Percentiles rank a stretch among this genome's conserved stretches.
Conservation (phyloP, 2,329 filamentous ascomycete genomes). For the Neonectria coccinea region DNA sequence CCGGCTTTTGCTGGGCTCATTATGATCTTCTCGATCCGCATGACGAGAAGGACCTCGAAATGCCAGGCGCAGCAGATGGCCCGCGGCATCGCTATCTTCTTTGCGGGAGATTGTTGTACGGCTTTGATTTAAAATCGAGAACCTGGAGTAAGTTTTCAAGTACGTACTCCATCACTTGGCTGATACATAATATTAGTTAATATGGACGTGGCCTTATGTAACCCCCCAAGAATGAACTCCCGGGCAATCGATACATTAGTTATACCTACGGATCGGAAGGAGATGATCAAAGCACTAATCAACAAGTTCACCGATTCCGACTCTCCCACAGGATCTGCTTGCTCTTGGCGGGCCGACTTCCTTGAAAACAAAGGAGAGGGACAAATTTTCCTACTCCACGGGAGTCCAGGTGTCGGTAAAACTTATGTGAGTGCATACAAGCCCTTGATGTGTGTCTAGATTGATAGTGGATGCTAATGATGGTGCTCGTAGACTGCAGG, state of each 20-base stretch:
- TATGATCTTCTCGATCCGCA: not conserved
- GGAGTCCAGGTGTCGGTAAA: constrained; percentile 4
- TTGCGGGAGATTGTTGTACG: not conserved
- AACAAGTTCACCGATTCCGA: not conserved
- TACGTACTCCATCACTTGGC: not conserved
- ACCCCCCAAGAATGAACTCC: not conserved
- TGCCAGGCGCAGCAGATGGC: not conserved
- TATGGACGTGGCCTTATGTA: not conserved
- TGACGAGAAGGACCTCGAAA: not conserved
- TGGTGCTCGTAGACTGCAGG: not conserved
- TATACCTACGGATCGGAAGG: not conserved
- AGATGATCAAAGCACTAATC: constrained; percentile 8
- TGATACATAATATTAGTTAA: not conserved
- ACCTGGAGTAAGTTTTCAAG: not conserved
- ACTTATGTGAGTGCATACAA: not conserved
- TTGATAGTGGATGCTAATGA: not conserved
- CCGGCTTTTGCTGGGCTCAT: not conserved
- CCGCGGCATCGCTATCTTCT: constrained; percentile 3
- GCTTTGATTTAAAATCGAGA: constrained; percentile 4
- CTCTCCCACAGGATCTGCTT: no score
- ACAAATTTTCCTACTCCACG: constrained; percentile 6
- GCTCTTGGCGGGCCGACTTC: not conserved
- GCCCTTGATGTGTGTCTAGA: not conserved
- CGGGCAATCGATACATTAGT: constrained; percentile 4
- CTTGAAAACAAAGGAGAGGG: constrained; percentile 7